phyloP scores from a whole-genome alignment of 1,139 yeast species.

The Debaryomyces robertsiae region DNA sequence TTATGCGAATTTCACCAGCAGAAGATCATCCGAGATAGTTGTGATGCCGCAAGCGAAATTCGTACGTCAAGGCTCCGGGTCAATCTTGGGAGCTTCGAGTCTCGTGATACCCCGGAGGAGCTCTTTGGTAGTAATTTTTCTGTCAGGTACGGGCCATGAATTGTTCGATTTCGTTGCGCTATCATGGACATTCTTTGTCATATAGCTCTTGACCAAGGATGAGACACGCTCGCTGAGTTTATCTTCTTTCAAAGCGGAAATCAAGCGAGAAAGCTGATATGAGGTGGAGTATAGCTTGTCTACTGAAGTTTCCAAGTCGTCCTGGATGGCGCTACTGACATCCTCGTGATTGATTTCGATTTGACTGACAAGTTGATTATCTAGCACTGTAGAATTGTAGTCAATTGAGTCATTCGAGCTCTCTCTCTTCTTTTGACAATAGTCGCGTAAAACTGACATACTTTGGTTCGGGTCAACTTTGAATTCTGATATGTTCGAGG shows the following conservation, averaged over 20 bases:
- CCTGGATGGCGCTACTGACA: slow-evolving; percentile 15
- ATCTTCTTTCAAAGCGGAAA: slow-evolving; percentile 19
- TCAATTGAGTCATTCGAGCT: slow-evolving; percentile 10
- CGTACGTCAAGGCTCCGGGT: too few relatives aligned
- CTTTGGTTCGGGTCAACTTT: slow-evolving; percentile 14
- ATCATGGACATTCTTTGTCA: slow-evolving; percentile 20
- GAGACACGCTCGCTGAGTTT: slow-evolving; percentile 23
- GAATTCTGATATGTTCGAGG: slow-evolving; percentile 22
- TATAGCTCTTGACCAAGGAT: slow-evolving; percentile 22
- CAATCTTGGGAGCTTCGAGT: slow-evolving; percentile 16
- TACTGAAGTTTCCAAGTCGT: slow-evolving; percentile 24
- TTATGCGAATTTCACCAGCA: too few relatives aligned
- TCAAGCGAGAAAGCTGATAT: slow-evolving; percentile 25
- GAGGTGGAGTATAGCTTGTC: slow-evolving; percentile 27
- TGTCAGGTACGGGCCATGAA: slow-evolving; percentile 24
- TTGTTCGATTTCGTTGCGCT: slow-evolving; percentile 1
- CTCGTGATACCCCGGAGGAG: slow-evolving; percentile 24
- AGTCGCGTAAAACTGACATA: slow-evolving; percentile 14
- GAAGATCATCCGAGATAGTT: too few relatives aligned
- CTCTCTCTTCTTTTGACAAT: slow-evolving; percentile 15
- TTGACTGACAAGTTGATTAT: slow-evolving; percentile 12
- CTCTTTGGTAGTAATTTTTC: slow-evolving; percentile 22
- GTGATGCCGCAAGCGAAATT: too few relatives aligned
- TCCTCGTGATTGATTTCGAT: slow-evolving; percentile 15
- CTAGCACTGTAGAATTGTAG: slow-evolving; percentile 11